Conservation (phyloP, 176 grass and related monocot species). For the Poa pratensis region DNA sequence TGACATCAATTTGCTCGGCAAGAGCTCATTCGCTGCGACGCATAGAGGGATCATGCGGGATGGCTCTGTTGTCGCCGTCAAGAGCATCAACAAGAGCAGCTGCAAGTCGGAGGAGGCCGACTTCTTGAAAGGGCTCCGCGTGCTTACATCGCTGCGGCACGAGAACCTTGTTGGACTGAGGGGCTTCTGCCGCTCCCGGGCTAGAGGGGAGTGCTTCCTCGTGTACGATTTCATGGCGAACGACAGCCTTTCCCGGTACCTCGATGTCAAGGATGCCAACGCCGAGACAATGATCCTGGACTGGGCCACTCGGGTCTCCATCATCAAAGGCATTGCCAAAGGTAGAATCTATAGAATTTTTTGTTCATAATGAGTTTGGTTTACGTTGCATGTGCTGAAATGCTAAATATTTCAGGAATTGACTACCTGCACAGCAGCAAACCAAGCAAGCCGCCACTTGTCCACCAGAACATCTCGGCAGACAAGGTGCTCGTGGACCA, state of each 20-base stretch:
- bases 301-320: slow-evolving; percentile 65
- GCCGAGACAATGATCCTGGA: slow-evolving; percentile 48
- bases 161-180: slow-evolving; percentile 74
- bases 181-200: slow-evolving; percentile 77
- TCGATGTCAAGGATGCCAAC: slow-evolving; percentile 50
- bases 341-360: background rate
- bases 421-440: slow-evolving; percentile 77
- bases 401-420: slow-evolving; percentile 49
- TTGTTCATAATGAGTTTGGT: background rate
- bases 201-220: slow-evolving; percentile 75
- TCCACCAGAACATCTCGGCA: slow-evolving; percentile 75
- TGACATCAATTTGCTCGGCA: slow-evolving; percentile 59
- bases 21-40: slow-evolving; percentile 61
- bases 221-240: slow-evolving; percentile 80
- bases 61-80: slow-evolving; percentile 55
- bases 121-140: slow-evolving; percentile 66
- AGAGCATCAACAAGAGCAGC: slow-evolving; percentile 87
- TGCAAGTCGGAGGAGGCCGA: slow-evolving; percentile 76
- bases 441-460: slow-evolving; percentile 49
- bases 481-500: slow-evolving; percentile 75
- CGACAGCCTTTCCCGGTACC: slow-evolving; percentile 61
- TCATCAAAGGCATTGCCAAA: slow-evolving; percentile 78
- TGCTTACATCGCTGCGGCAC: slow-evolving; percentile 58
- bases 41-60: slow-evolving; percentile 69
- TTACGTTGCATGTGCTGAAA: background rate